Conservation (phyloP, 169 alveolate species). For the Cryptosporidium bovis region DNA sequence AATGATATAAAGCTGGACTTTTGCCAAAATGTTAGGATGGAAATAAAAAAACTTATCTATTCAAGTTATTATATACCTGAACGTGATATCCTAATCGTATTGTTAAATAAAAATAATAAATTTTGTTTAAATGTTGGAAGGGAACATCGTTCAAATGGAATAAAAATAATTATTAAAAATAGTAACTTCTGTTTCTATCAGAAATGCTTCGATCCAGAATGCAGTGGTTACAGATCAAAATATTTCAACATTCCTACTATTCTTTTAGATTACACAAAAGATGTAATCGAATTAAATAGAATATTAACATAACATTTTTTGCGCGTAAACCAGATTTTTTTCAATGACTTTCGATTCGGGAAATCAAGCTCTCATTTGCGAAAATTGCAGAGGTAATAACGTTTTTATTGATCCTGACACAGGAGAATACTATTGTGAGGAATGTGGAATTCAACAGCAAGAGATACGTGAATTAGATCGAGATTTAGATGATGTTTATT, state of each 20-base stretch:
- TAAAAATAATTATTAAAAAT: slow-evolving; percentile 47
- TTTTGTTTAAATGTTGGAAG: slow-evolving; percentile 68
- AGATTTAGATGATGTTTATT: slow-evolving; percentile 66
- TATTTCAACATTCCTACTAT: slow-evolving; percentile 26
- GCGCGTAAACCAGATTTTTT: neutral
- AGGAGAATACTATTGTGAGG: slow-evolving; percentile 73
- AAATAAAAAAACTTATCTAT: slow-evolving; percentile 1
- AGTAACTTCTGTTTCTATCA: slow-evolving; percentile 61
- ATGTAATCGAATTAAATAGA: slow-evolving; percentile 31
- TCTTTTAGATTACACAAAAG: slow-evolving; percentile 3
- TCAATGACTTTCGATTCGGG: slow-evolving; percentile 7
- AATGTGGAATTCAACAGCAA: slow-evolving; percentile 72
- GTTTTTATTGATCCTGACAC: slow-evolving; percentile 56
- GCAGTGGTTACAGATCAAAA: slow-evolving; percentile 47
- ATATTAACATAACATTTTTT: neutral
- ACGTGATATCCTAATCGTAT: slow-evolving; percentile 12
- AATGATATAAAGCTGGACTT: slow-evolving; percentile 30
- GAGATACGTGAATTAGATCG: slow-evolving; percentile 61
- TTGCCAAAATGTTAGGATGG: neutral
- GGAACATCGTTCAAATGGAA: slow-evolving; percentile 75
- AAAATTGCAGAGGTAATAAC: slow-evolving; percentile 55
- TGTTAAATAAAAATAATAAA: slow-evolving; percentile 14
- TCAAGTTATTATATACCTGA: slow-evolving; percentile 15
- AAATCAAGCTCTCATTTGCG: slow-evolving; percentile 31
- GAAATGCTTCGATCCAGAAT: slow-evolving; percentile 78